Conservation (phyloP, 306 rosid genomes). For the Ormosia semicastrata region DNA sequence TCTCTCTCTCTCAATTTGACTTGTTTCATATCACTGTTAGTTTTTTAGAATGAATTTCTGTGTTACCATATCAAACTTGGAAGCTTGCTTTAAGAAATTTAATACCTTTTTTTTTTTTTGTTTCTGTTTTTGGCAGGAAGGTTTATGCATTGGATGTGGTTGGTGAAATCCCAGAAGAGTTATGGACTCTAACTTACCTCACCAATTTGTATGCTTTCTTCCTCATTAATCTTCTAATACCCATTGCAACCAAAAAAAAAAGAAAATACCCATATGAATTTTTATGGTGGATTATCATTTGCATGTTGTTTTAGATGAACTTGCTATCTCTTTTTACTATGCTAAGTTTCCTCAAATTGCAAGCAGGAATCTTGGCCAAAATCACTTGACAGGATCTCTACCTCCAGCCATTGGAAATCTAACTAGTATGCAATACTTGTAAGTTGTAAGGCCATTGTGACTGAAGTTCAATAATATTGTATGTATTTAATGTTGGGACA, state of each 20-base stretch:
- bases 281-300: background rate
- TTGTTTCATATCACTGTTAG: background rate
- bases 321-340: background rate
- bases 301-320: background rate
- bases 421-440: slow-evolving; percentile 62
- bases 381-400: slow-evolving; percentile 63
- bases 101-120: background rate
- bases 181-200: slow-evolving; percentile 71
- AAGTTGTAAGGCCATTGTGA: slow-evolving; percentile 38
- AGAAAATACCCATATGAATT: background rate
- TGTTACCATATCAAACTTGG: background rate
- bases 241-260: background rate
- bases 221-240: background rate
- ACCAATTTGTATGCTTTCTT: slow-evolving; percentile 58
- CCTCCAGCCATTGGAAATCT: slow-evolving; percentile 72
- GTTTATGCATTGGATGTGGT: slow-evolving; percentile 43
- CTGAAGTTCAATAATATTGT: background rate
- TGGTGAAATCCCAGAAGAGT: slow-evolving; percentile 66
- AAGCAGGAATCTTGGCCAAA: slow-evolving; percentile 57
- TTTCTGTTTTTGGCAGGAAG: slow-evolving; percentile 45
- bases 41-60: background rate
- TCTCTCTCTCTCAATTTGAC: background rate
- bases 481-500: background rate
- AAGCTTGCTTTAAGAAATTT: background rate
- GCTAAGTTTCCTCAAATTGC: slow-evolving; percentile 16